These are phyloP conservation scores for Eucalyptus viminalis DNA, from an alignment of 345 rosid species.

Conservation along the genomic window DNA sequence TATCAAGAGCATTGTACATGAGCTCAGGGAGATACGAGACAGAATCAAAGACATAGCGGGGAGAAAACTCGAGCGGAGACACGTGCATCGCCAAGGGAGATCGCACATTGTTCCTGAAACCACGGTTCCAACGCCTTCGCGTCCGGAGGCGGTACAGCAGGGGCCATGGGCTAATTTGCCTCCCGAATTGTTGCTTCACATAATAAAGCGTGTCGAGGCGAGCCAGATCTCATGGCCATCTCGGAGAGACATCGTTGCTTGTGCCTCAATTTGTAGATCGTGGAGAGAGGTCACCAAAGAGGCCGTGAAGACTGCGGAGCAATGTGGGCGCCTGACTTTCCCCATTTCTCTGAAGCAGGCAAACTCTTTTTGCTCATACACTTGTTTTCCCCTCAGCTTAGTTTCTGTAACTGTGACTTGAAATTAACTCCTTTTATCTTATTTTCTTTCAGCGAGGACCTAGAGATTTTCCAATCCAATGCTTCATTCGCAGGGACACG, in stretches of 20 bases:
- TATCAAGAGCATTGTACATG: background rate
- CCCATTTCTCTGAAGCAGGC: slow-evolving; percentile 86
- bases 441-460: slow-evolving; percentile 60
- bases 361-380: background rate
- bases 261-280: slow-evolving; percentile 76
- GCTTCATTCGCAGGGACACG: slow-evolving; percentile 79
- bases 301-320: slow-evolving; percentile 51
- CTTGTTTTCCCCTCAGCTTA: background rate
- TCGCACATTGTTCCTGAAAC: slow-evolving; percentile 63
- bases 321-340: slow-evolving; percentile 67
- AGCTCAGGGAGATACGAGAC: slow-evolving; percentile 31
- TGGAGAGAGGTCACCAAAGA: slow-evolving; percentile 75
- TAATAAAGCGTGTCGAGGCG: slow-evolving; percentile 52
- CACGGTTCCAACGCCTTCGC: background rate
- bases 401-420: background rate
- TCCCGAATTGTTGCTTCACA: slow-evolving; percentile 70
- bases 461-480: slow-evolving; percentile 71
- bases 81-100: slow-evolving; percentile 18
- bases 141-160: slow-evolving; percentile 1
- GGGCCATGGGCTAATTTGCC: slow-evolving; percentile 77
- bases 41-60: slow-evolving; percentile 17
- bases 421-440: background rate
- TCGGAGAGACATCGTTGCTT: slow-evolving; percentile 72
- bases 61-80: slow-evolving; percentile 11
- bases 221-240: slow-evolving; percentile 59